A percentile compares a stretch with the other conserved stretches of the same genome.
These are phyloP conservation scores for Yamadazyma diddensiae DNA, from an alignment of 1,139 yeast species.

Conservation along the genomic window DNA sequence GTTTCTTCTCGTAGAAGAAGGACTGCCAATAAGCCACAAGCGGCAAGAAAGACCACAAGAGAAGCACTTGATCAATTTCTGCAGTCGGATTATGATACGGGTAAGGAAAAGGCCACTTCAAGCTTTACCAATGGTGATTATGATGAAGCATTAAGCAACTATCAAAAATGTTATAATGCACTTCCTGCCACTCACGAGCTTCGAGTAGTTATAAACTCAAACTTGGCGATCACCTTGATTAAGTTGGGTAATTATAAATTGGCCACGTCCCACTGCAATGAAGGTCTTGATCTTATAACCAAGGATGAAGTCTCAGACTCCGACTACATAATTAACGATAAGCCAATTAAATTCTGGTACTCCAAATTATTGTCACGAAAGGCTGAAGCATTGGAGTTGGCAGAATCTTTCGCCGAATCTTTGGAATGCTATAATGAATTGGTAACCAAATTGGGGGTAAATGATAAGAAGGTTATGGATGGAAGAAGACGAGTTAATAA, in stretches of 20 bases:
- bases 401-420: conserved; percentile 68
- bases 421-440: conserved; percentile 57
- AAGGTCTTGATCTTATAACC: conserved; percentile 56
- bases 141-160: conserved; percentile 58
- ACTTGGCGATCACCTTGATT: conserved; percentile 66
- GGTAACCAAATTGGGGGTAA: conserved; percentile 60
- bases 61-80: conserved; percentile 36
- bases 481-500: conserved; percentile 78
- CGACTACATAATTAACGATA: conserved; percentile 39
- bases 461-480: conserved; percentile 65
- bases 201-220: conserved; percentile 68
- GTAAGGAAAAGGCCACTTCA: conserved; percentile 57
- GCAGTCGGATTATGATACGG: conserved; percentile 52
- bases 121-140: conserved; percentile 83
- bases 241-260: conserved; percentile 74
- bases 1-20: conserved; percentile 19
- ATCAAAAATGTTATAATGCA: conserved; percentile 56
- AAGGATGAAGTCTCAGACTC: conserved; percentile 24
- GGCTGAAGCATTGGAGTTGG: conserved; percentile 82
- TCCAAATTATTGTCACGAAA: conserved; percentile 62
- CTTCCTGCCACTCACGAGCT: conserved; percentile 67
- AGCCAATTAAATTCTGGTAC: conserved; percentile 68
- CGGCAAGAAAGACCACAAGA: conserved; percentile 13
- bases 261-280: conserved; percentile 52
- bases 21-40: conserved; percentile 4